A percentile compares a stretch with the other conserved stretches of the same genome.
phyloP scores from a whole-genome alignment of 257 asterid genomes.

The Phtheirospermum japonicum region DNA sequence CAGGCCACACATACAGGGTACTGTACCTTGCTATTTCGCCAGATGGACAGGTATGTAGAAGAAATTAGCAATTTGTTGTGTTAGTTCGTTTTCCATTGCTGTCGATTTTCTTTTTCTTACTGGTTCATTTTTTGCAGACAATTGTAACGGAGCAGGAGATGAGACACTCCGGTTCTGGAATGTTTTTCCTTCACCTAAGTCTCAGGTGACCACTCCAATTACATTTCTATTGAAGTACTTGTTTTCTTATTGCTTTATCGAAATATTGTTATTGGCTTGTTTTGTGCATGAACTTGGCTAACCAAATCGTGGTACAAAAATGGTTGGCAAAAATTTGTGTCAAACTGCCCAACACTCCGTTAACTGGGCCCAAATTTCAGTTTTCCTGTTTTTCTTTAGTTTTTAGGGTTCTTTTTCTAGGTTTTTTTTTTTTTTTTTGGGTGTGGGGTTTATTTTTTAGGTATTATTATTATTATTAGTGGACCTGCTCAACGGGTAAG shows the following conservation, averaged over 20 bases:
- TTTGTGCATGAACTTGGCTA: not conserved
- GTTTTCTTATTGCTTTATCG: not conserved
- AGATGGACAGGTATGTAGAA: slow-evolving; percentile 82
- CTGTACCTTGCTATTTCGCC: slow-evolving; percentile 96
- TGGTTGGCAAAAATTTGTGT: too few species aligned
- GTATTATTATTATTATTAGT: too few species aligned
- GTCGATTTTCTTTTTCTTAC: slow-evolving; percentile 1
- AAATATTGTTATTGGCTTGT: not conserved
- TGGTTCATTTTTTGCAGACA: slow-evolving; percentile 46
- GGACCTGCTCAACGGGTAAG: too few species aligned
- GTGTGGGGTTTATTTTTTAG: too few species aligned
- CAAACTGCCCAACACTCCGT: too few species aligned
- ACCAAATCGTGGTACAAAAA: too few species aligned
- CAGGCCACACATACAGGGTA: slow-evolving; percentile 89
- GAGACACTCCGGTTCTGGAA: slow-evolving; percentile 97
- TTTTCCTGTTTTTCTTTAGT: too few species aligned
- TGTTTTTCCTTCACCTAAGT: slow-evolving; percentile 86
- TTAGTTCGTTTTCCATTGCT: slow-evolving; percentile 4
- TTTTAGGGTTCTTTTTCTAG: too few species aligned
- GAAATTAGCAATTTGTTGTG: not conserved
- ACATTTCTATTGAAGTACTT: not conserved
- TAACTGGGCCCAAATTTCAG: too few species aligned
- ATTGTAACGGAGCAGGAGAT: slow-evolving; percentile 99
- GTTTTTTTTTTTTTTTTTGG: too few species aligned
- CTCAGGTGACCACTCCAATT: slow-evolving; percentile 58